phyloP scores from a whole-genome alignment of 2,329 filamentous ascomycete genomes.

The Aspergillus alliaceus region DNA sequence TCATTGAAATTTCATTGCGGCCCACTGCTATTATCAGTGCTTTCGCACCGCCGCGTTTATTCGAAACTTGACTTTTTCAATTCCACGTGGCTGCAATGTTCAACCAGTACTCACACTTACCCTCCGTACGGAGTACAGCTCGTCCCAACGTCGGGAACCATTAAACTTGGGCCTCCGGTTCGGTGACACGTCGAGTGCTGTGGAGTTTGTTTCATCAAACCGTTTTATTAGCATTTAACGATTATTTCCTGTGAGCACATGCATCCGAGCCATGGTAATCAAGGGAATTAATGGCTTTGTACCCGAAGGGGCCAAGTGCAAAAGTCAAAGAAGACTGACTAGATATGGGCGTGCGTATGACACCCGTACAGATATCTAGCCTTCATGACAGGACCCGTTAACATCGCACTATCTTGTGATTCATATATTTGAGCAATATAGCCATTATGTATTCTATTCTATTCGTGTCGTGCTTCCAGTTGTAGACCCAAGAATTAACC shows the following conservation, averaged over 20 bases:
- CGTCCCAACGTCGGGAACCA: slow-evolving; percentile 4
- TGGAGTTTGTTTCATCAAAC: slow-evolving; percentile 13
- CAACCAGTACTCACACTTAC: slow-evolving; percentile 4
- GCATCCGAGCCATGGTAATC: not conserved
- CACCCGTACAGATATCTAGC: not conserved
- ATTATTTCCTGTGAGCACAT: not conserved
- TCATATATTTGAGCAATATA: not conserved
- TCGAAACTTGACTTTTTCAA: slow-evolving; percentile 8
- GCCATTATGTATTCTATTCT: not conserved
- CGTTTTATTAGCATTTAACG: slow-evolving; percentile 1
- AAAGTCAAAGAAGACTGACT: not conserved
- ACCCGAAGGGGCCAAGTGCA: not conserved
- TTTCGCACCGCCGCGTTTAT: not conserved
- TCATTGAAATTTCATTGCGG: not conserved
- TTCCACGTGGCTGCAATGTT: slow-evolving; percentile 16
- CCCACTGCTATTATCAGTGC: not conserved
- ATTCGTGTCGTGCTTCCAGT: not conserved
- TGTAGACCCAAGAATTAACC: not conserved
- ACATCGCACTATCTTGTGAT: not conserved
- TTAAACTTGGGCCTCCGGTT: slow-evolving; percentile 19
- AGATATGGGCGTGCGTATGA: not conserved
- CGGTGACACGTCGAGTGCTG: slow-evolving; percentile 12
- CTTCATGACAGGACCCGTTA: not conserved
- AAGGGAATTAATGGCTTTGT: not conserved
- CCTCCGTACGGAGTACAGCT: not conserved